phyloP scores from a whole-genome alignment of 495 filamentous ascomycete genomes.

The Neurospora hispaniola region DNA sequence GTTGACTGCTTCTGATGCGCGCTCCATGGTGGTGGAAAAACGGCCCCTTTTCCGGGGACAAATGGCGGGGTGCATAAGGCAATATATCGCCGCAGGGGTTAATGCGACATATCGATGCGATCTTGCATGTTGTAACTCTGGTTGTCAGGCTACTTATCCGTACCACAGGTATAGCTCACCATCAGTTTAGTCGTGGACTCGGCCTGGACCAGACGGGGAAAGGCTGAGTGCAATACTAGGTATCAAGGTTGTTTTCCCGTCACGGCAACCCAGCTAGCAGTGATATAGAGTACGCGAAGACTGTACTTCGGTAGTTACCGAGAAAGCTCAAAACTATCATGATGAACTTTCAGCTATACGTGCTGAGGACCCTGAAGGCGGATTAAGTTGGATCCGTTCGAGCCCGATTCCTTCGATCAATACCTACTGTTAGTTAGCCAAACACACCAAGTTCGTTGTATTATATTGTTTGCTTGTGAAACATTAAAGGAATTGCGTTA shows the following conservation, averaged over 20 bases:
- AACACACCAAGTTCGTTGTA: background rate
- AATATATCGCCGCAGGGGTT: constrained; percentile 23
- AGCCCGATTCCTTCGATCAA: background rate
- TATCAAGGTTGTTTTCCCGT: too few relatives aligned
- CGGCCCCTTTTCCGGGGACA: constrained; percentile 23
- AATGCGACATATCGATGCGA: constrained; percentile 13
- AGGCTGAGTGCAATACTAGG: background rate
- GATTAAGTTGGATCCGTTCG: background rate
- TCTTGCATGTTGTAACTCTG: constrained; percentile 7
- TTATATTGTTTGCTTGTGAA: background rate
- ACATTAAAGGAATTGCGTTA: background rate
- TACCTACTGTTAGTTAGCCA: background rate
- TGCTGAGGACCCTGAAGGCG: background rate
- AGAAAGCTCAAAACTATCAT: background rate
- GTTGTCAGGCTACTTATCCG: constrained; percentile 1
- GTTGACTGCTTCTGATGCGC: background rate
- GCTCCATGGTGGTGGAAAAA: constrained; percentile 17
- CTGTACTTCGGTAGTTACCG: background rate
- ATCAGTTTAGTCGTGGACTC: background rate
- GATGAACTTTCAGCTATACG: background rate
- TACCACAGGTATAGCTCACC: background rate
- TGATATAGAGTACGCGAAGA: background rate
- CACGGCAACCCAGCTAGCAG: background rate
- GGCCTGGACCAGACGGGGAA: background rate
- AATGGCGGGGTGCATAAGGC: constrained; percentile 11